Evolutionary conservation across 2,329 filamentous ascomycete genomes (phyloP), one percentile per base, ranked within the genome.

Genomic region (Amauroascus niger): DNA sequence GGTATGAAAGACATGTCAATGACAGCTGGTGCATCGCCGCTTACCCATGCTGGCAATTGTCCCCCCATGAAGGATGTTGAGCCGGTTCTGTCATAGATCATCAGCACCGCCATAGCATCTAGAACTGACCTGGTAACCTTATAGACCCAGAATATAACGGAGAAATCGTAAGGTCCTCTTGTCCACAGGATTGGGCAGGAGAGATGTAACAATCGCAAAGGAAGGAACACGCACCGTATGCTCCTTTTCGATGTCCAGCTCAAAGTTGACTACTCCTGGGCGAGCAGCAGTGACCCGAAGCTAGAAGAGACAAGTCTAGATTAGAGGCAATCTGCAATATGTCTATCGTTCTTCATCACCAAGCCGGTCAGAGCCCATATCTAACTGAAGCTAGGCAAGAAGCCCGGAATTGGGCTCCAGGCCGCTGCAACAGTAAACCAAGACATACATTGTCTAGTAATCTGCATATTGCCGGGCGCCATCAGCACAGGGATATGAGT

Each of bases 61-160:
- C 14, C 81, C 82, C 55, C 82, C 82, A 68, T 86, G 82, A 32
- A 85, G 76, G 58, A 83, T 85, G 33, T 78, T 77, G 18, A 86
- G 70, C 14, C 82, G 76, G 61, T 85, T 85, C 79, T 83, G 57
- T 13, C n/a, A 6, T 41, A 4, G 46, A 40, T 30, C 8, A 18
- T 56, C 24, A 56, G 45, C 26, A 7, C 11, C 18, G 1, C 14
- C 6, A 28, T 30, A 11, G 18, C 24, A 48, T 14, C 20, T n/a
- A 52, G 37, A n/a, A 35, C 4, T 20, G 8, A 35, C 32, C 6
- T 5, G 9, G 26, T 30, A 30, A 5, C 26, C 26, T 30, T 30
- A 30, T 30, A 9, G 26, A 30, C 9, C 9, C 26, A 9, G 26
- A 4, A 30, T 9, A 30, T 30, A 5, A 9, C 26, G 26, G 9